Percentiles rank a stretch among this genome's conserved stretches.
These are phyloP conservation scores for Cyberlindnera mycetangii DNA, from an alignment of 805 yeast genomes.

Conservation along the genomic window DNA sequence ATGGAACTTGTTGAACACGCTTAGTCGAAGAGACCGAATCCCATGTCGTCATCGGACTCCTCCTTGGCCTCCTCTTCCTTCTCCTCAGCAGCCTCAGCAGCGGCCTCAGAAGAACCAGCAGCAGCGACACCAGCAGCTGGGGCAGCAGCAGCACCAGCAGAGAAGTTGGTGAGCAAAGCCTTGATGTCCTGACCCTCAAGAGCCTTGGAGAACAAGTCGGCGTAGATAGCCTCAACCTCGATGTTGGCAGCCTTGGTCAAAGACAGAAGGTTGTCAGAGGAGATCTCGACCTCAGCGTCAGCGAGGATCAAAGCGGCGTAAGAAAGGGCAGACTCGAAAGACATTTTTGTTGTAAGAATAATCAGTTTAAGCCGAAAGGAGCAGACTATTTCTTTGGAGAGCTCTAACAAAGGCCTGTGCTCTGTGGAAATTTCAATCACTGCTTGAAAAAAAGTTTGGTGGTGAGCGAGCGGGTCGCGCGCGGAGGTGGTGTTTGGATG, in stretches of 20 bases:
- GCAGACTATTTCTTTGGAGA: slow-evolving; percentile 32
- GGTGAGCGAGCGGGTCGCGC: background rate
- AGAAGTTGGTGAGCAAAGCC: slow-evolving; percentile 66
- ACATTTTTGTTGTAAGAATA: slow-evolving; percentile 45
- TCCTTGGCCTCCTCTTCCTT: slow-evolving; percentile 52
- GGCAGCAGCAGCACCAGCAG: slow-evolving; percentile 75
- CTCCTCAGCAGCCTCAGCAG: slow-evolving; percentile 61
- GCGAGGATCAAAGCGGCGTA: slow-evolving; percentile 95
- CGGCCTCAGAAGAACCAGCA: slow-evolving; percentile 58
- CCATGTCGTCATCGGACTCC: slow-evolving; percentile 82
- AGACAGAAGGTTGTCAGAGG: slow-evolving; percentile 77
- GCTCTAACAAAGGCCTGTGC: background rate
- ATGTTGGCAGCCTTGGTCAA: slow-evolving; percentile 82
- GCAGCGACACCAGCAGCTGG: slow-evolving; percentile 72
- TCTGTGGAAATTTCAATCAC: slow-evolving; percentile 2
- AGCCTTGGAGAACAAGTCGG: slow-evolving; percentile 87
- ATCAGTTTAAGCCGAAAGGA: slow-evolving; percentile 31
- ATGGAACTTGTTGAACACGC: slow-evolving; percentile 11
- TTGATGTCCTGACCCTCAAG: slow-evolving; percentile 79
- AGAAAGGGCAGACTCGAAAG: slow-evolving; percentile 76
- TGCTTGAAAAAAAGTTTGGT: slow-evolving; percentile 7
- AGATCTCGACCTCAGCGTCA: slow-evolving; percentile 85
- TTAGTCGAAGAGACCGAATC: slow-evolving; percentile 92
- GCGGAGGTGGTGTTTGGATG: slow-evolving; percentile 10
- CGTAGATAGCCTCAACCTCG: slow-evolving; percentile 79